Conservation (phyloP, 1,139 yeast species). For the Blastobotrys apis region DNA sequence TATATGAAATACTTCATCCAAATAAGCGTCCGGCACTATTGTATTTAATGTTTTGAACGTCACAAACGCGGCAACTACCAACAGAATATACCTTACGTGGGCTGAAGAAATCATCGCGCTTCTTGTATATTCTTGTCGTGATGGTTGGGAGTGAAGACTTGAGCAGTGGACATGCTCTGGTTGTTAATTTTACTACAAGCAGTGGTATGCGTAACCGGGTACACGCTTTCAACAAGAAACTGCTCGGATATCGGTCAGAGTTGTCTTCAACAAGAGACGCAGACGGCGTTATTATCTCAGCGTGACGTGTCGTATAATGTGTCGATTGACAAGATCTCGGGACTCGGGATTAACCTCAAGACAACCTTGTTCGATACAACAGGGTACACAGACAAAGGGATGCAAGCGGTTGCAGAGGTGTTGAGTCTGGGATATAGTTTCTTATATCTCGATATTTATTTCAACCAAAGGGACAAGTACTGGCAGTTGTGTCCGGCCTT, state of each 20-base stretch:
- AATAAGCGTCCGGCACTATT: conserved; percentile 31
- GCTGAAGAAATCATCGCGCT: neutral
- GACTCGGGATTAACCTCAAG: conserved; percentile 56
- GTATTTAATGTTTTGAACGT: conserved; percentile 21
- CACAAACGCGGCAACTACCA: conserved; percentile 3
- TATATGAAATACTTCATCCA: conserved; percentile 82
- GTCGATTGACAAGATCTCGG: conserved; percentile 54
- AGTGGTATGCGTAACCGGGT: neutral
- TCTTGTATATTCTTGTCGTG: no score
- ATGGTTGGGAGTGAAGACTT: no score
- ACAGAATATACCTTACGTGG: neutral
- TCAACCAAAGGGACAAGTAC: conserved; percentile 47
- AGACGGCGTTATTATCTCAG: conserved; percentile 56
- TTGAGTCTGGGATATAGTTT: conserved; percentile 51
- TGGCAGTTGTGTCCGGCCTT: conserved; percentile 69
- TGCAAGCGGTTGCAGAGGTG: conserved; percentile 40
- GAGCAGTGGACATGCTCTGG: neutral
- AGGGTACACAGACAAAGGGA: conserved; percentile 48
- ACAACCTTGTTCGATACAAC: conserved; percentile 45
- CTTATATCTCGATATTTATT: conserved; percentile 60
- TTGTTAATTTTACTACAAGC: neutral
- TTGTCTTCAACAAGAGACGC: conserved; percentile 20
- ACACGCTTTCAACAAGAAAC: neutral
- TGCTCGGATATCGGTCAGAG: neutral
- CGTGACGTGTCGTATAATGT: conserved; percentile 57